Conservation (phyloP, 1,139 yeast species). For the Lodderomyces jiufengensis region DNA sequence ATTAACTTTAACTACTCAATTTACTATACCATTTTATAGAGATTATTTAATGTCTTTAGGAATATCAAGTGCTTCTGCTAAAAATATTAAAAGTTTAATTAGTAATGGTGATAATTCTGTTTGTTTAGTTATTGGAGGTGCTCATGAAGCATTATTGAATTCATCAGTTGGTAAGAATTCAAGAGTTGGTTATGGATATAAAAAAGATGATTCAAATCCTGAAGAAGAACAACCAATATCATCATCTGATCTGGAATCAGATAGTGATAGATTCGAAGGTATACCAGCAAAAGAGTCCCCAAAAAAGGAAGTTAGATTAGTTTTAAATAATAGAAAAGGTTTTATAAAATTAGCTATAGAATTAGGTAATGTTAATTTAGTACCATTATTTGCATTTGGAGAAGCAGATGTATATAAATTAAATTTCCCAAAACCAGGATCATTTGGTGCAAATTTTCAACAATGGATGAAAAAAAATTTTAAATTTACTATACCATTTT, state of each 20-base stretch:
- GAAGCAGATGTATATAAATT: conserved; percentile 80
- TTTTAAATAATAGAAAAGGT: conserved; percentile 78
- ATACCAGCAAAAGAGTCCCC: conserved; percentile 7
- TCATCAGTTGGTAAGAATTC: conserved; percentile 34
- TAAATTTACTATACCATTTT: conserved; percentile 86
- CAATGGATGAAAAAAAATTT: conserved; percentile 63
- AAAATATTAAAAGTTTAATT: conserved; percentile 65
- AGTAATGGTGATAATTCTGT: conserved; percentile 67
- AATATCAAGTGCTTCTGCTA: conserved; percentile 77
- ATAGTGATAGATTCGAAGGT: background rate
- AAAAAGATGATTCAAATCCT: conserved; percentile 25
- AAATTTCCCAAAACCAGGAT: conserved; percentile 50
- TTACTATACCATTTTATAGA: conserved; percentile 81
- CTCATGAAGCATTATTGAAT: conserved; percentile 75
- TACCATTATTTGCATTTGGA: conserved; percentile 91
- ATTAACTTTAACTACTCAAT: conserved; percentile 79
- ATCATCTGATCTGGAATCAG: too few species aligned
- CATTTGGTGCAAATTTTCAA: conserved; percentile 57
- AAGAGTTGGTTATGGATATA: conserved; percentile 47
- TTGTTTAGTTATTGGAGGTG: conserved; percentile 93
- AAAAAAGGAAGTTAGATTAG: conserved; percentile 41
- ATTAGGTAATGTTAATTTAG: conserved; percentile 71
- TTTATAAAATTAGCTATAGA: conserved; percentile 84
- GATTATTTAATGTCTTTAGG: conserved; percentile 84
- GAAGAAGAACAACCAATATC: conserved; percentile 3